Evolutionary conservation across 768 basidiomycete genomes (phyloP).

Genomic region (Suillus subalutaceus): DNA sequence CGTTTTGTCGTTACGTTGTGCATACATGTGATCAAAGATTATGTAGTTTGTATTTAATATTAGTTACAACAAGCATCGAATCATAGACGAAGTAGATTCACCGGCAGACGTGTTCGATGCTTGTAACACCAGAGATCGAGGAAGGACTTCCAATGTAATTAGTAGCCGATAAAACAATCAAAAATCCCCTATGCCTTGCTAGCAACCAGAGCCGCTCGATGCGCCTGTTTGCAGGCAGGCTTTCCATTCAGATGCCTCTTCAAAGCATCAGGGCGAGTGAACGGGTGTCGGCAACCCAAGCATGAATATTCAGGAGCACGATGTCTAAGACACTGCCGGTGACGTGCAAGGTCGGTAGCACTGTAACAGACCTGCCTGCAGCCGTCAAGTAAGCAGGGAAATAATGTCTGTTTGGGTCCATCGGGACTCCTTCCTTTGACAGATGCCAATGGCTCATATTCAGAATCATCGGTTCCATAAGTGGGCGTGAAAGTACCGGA

Average conservation of each 20-base stretch:
- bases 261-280: slow-evolving; percentile 34
- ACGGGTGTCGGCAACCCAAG: slow-evolving; percentile 28
- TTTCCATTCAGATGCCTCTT: slow-evolving; percentile 36
- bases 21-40: neutral
- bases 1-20: neutral
- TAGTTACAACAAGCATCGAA: neutral
- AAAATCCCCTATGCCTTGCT: neutral
- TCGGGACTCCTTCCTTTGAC: neutral
- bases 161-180: neutral
- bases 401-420: slow-evolving; percentile 18
- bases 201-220: slow-evolving; percentile 19
- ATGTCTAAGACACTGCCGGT: slow-evolving; percentile 34
- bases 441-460: neutral
- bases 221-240: slow-evolving; percentile 28
- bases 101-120: neutral
- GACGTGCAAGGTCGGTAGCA: slow-evolving; percentile 29
- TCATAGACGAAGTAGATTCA: neutral
- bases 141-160: neutral
- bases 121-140: neutral
- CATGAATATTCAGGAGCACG: slow-evolving; percentile 25
- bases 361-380: slow-evolving; percentile 34
- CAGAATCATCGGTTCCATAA: neutral
- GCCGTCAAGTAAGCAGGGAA: slow-evolving; percentile 25
- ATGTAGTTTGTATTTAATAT: neutral
- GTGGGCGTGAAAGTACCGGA: neutral